Percentiles rank a stretch among this genome's conserved stretches.
These are phyloP conservation scores for Cairneyella variabilis DNA, from an alignment of 495 filamentous ascomycete species.

Conservation along the genomic window DNA sequence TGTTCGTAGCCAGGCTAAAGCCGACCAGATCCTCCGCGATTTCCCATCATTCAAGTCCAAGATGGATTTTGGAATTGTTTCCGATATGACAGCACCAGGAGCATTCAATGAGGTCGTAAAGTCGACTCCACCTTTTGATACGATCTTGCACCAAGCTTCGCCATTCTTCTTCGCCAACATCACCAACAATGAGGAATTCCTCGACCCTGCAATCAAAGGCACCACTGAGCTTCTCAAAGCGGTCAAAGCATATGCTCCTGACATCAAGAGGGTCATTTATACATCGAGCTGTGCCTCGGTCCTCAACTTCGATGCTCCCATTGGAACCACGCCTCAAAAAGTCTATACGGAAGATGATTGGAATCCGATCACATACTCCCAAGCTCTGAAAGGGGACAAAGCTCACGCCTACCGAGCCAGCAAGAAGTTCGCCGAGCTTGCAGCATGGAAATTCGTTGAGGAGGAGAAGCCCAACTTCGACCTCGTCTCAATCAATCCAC, in stretches of 20 bases:
- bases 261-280: slow-evolving; percentile 30
- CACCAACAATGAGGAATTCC: slow-evolving; percentile 26
- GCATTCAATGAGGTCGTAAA: slow-evolving; percentile 25
- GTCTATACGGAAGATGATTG: slow-evolving; percentile 34
- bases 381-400: slow-evolving; percentile 27
- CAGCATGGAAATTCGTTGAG: slow-evolving; percentile 32
- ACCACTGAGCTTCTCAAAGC: slow-evolving; percentile 29
- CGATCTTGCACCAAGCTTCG: slow-evolving; percentile 36
- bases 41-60: slow-evolving; percentile 8
- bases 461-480: slow-evolving; percentile 15
- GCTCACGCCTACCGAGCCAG: slow-evolving; percentile 35
- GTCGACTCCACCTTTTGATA: slow-evolving; percentile 30
- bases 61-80: slow-evolving; percentile 29
- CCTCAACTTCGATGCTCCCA: slow-evolving; percentile 26
- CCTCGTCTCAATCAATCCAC: neutral
- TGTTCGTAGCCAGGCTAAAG: slow-evolving; percentile 24
- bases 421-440: slow-evolving; percentile 32
- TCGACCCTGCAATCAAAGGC: slow-evolving; percentile 32
- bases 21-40: slow-evolving; percentile 13
- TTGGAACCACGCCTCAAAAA: slow-evolving; percentile 21
- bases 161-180: slow-evolving; percentile 27
- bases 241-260: slow-evolving; percentile 16
- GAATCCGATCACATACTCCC: slow-evolving; percentile 33
- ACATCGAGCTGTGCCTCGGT: slow-evolving; percentile 35
- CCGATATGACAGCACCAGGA: slow-evolving; percentile 28